Conservation (phyloP, 140 eudicot genomes). For the Bidens hawaiensis region DNA sequence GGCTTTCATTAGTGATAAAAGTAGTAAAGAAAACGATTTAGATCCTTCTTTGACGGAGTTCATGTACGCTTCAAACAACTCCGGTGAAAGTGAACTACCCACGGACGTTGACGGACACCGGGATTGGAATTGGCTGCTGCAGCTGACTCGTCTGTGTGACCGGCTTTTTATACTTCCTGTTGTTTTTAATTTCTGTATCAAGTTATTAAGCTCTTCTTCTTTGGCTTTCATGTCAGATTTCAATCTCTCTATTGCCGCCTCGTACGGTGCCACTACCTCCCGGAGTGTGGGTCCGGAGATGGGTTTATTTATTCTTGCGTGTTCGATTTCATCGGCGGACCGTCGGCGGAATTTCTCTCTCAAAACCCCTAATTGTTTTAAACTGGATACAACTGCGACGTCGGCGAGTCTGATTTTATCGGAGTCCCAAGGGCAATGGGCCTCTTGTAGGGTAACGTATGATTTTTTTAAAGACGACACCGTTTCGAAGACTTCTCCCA, state of each 20-base stretch:
- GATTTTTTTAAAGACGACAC: constrained; percentile 62
- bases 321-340: neutral
- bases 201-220: constrained; percentile 48
- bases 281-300: constrained; percentile 33
- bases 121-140: constrained; percentile 45
- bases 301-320: constrained; percentile 9
- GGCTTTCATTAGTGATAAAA: constrained; percentile 80
- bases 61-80: constrained; percentile 62
- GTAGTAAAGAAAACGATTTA: constrained; percentile 56
- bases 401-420: constrained; percentile 60
- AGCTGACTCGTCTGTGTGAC: constrained; percentile 47
- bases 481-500: constrained; percentile 65
- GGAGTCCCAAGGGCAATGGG: constrained; percentile 88
- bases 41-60: constrained; percentile 55
- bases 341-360: constrained; percentile 42
- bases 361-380: constrained; percentile 48
- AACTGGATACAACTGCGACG: constrained; percentile 74
- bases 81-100: constrained; percentile 35
- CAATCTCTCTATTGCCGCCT: constrained; percentile 64
- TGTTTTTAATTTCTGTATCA: constrained; percentile 42
- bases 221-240: constrained; percentile 53
- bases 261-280: constrained; percentile 87
- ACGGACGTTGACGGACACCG: constrained; percentile 15
- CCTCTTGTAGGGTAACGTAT: constrained; percentile 66
- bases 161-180: constrained; percentile 33